These are phyloP conservation scores for Caloboletus firmus DNA, from an alignment of 1,284 basidiomycete genomes.

Conservation along the genomic window DNA sequence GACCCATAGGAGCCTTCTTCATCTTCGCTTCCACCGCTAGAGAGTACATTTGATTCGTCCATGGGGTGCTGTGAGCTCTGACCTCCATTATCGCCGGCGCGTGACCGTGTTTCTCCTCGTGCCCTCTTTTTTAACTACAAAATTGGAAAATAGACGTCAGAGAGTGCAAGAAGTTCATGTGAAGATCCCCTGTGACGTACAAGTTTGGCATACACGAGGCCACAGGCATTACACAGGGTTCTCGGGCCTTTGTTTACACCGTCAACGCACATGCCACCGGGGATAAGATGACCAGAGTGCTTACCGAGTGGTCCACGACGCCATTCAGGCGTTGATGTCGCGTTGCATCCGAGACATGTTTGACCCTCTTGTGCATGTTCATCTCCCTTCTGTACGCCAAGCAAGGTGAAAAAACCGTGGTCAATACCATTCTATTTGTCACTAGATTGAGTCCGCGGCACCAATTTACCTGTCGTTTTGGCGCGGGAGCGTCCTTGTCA, in stretches of 20 bases:
- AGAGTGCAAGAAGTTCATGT: slow-evolving; percentile 14
- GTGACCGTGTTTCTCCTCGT: slow-evolving; percentile 32
- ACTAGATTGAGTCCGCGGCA: slow-evolving; percentile 21
- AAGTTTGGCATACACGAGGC: slow-evolving; percentile 60
- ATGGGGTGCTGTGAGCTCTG: slow-evolving; percentile 32
- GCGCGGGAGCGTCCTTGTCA: slow-evolving; percentile 35
- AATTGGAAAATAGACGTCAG: slow-evolving; percentile 18
- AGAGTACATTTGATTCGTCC: slow-evolving; percentile 28
- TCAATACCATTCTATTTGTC: slow-evolving; percentile 11
- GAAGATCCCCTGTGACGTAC: slow-evolving; percentile 39
- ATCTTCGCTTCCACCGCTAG: slow-evolving; percentile 38
- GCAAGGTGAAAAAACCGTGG: slow-evolving; percentile 16
- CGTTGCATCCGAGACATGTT: slow-evolving; percentile 73
- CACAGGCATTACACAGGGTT: slow-evolving; percentile 59
- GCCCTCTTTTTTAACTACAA: slow-evolving; percentile 40
- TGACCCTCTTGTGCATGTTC: slow-evolving; percentile 56
- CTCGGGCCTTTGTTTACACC: slow-evolving; percentile 45
- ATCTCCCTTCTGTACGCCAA: slow-evolving; percentile 41
- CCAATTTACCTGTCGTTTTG: slow-evolving; percentile 47
- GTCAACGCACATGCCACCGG: slow-evolving; percentile 24
- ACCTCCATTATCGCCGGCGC: slow-evolving; percentile 27
- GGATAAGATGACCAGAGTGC: slow-evolving; percentile 32
- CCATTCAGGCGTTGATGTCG: slow-evolving; percentile 85
- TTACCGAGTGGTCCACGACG: slow-evolving; percentile 74
- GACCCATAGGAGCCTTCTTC: slow-evolving; percentile 38